phyloP scores from a whole-genome alignment of 495 filamentous ascomycete genomes.

The Lophiostoma macrostomum region DNA sequence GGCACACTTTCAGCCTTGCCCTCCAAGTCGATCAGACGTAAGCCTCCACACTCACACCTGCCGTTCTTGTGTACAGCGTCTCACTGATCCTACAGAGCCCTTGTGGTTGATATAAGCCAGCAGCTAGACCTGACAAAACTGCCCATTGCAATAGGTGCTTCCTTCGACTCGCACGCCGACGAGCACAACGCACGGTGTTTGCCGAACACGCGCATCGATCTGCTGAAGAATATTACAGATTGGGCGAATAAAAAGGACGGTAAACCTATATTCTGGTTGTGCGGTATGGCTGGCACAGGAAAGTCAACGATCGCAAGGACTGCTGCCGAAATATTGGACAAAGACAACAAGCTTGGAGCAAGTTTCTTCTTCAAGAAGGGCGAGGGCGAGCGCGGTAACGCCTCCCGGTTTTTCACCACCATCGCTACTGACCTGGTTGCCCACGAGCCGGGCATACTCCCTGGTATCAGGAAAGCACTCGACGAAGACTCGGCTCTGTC shows the following conservation, averaged over 20 bases:
- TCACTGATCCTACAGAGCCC: not conserved
- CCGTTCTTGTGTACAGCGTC: too few relatives aligned
- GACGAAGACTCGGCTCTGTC: constrained; percentile 18
- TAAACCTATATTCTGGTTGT: constrained; percentile 26
- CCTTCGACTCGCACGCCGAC: constrained; percentile 24
- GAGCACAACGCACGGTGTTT: constrained; percentile 23
- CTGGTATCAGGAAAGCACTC: constrained; percentile 10
- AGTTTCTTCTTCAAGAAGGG: constrained; percentile 32
- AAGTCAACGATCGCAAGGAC: too few relatives aligned
- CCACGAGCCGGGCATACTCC: constrained; percentile 4
- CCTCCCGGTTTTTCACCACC: too few relatives aligned
- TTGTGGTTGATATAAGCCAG: not conserved
- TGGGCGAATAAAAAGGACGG: constrained; percentile 17
- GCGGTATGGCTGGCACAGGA: constrained; percentile 36
- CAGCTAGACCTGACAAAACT: constrained; percentile 7
- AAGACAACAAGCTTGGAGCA: too few relatives aligned
- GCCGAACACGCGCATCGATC: constrained; percentile 21
- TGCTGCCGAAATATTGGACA: too few relatives aligned
- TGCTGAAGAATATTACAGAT: constrained; percentile 19
- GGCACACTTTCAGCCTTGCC: not conserved
- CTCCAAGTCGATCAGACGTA: not conserved
- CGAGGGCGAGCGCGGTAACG: too few relatives aligned
- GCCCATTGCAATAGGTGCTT: constrained; percentile 15
- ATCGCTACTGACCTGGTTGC: constrained; percentile 11
- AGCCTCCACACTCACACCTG: not conserved